Base-by-base conservation (phyloP, 108 stramenopile species). In the Nitzschia sp. region DNA sequence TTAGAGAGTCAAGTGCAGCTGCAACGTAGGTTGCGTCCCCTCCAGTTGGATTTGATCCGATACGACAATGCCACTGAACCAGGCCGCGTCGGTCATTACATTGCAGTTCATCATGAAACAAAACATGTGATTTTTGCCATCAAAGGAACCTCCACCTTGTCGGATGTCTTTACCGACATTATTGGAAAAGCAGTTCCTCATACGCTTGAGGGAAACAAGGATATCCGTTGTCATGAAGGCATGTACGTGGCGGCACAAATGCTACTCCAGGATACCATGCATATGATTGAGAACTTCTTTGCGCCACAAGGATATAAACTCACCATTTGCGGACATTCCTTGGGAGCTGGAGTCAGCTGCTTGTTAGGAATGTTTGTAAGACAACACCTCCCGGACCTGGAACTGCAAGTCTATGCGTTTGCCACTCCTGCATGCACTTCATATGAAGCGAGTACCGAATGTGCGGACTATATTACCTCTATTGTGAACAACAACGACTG, bases 401-500 rank as follows among this genome's bases (percentile, higher is more conserved):
- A 43, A n/a, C 29, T 83, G 42, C 51, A 53, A 29, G 83, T 83
- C 11, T 73, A 65, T 62, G 83, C 83, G 50, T 83, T 80, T 71
- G 83, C 79, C 25, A 57, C 77, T 3, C 83, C 83, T 24, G 79
- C 83, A 21, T 65, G 69, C 19, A n/a, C 62, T 17, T 63, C 66
- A 15, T 63, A 64, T 19, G 43, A 54, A 7, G 52, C 50, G 25
- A 65, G 70, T 6, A 41, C 41, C 12, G 70, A 51, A 3, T 71
- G 76, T 34, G n/a, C 43, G 0, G 12, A 60, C 12, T 80, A 70
- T 38, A 50, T 76, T 12, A 80, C 80, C 10, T 67, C 77, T 6
- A 53, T 83, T 37, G 73, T 83, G 39, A 83, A 83, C 53, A 83
- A 83, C 54, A 48, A 57, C 24, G 83, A 83, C 60, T 65, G 79